Conservation (phyloP, 1,284 basidiomycete species). For the Pisolithus thermaeus region DNA sequence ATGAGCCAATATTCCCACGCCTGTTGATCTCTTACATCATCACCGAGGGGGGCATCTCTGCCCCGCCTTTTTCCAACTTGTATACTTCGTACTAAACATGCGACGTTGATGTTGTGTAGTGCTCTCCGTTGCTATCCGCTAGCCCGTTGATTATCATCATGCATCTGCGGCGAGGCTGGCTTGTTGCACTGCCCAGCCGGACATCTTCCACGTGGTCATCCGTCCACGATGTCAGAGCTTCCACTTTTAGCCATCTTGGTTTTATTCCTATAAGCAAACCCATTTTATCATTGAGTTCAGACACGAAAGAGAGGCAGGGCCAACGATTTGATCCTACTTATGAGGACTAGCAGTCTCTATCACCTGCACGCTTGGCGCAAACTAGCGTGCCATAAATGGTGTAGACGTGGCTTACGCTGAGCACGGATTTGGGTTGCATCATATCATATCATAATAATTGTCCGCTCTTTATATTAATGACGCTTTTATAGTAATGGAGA, state of each 20-base stretch:
- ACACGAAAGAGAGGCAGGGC: too few relatives aligned
- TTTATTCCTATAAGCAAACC: neutral
- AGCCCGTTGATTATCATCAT: neutral
- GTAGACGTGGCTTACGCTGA: too few relatives aligned
- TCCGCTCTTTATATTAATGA: too few relatives aligned
- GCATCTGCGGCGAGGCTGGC: neutral
- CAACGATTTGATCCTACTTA: too few relatives aligned
- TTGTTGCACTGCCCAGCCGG: neutral
- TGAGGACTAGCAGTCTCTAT: too few relatives aligned
- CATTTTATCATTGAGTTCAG: neutral
- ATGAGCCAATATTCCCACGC: conserved; percentile 25
- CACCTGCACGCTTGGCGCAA: too few relatives aligned
- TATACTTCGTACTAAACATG: too few relatives aligned
- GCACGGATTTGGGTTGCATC: too few relatives aligned
- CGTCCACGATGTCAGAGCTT: conserved; percentile 8
- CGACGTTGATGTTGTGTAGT: too few relatives aligned
- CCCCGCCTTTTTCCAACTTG: neutral
- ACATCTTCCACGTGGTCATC: conserved; percentile 21
- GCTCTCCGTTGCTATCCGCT: neutral
- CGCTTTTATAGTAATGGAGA: too few relatives aligned
- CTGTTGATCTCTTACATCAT: conserved; percentile 9
- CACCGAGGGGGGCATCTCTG: conserved; percentile 3
- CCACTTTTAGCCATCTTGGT: conserved; percentile 1
- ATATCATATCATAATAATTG: too few relatives aligned
- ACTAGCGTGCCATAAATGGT: too few relatives aligned